Base-by-base conservation (phyloP, 169 alveolate species). In the Plasmodium billcollinsi region DNA sequence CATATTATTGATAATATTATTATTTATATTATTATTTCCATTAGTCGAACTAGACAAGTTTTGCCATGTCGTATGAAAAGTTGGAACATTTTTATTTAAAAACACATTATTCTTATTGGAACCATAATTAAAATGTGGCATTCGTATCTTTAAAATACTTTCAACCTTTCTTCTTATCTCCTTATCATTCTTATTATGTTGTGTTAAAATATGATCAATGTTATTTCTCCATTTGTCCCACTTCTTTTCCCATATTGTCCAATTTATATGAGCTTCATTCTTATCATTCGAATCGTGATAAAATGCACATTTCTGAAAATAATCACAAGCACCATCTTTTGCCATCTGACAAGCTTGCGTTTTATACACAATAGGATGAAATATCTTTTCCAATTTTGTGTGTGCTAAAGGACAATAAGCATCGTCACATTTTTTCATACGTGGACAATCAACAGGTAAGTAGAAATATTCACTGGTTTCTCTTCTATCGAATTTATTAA, bases 371-470 rank as follows among this genome's bases (percentile, higher is more conserved):
- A 94, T 93, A 3, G 97, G 97, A 66, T 95, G 97, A 73, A 95
- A 95, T 39, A 95, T 95, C 50, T 94, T 93, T 54, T 95, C 97
- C 4, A 95, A 92, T 75, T 92, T 94, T 21, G 96, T 94, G 92
- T 95, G 97, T 2, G 97, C 94, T 43, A 95, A 76, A 9, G 97
- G 97, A 63, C 97, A 95, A 33, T 73, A 76, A 18, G 96, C 96
- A 88, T 93, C 94, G 33, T 92, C 74, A 74, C 97, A 95, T 43
- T 91, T 80, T 83, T 89, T 89, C 91, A 89, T 92, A 45, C 70
- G 90, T 26, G 97, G 97, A 71, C 97, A 95, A 83, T 95, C 97
- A 18, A 95, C 93, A 11, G 97, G 97, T 18, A 95, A 63, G 74
- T 95, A 95, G 66, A 95, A 95, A 61, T 94, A 94, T 63, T 88